These are phyloP conservation scores for Gloeophyllum trabeum DNA, from an alignment of 768 basidiomycete species.

Conservation along the genomic window DNA sequence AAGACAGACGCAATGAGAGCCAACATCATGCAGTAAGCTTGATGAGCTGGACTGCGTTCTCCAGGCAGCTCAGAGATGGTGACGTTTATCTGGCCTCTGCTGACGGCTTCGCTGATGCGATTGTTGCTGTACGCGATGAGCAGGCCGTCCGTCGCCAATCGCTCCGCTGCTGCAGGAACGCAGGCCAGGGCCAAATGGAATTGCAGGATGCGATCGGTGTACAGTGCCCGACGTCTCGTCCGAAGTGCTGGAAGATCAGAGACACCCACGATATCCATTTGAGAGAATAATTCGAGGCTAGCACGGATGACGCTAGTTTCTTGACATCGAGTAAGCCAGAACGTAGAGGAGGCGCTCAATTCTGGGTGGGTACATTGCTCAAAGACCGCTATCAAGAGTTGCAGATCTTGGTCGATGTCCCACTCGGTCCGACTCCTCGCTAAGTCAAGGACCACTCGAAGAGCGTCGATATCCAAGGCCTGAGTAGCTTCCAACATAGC, in stretches of 20 bases:
- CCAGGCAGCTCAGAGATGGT: constrained; percentile 58
- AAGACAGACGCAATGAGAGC: constrained; percentile 68
- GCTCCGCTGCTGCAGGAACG: constrained; percentile 68
- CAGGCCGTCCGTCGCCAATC: constrained; percentile 76
- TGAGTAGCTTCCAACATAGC: constrained; percentile 52
- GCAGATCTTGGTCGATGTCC: constrained; percentile 73
- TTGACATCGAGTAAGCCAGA: constrained; percentile 75
- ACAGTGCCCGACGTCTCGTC: constrained; percentile 52
- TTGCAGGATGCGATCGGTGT: constrained; percentile 67
- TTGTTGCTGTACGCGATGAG: constrained; percentile 79
- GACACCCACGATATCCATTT: constrained; percentile 58
- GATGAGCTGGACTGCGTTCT: constrained; percentile 71
- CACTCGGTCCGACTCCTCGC: constrained; percentile 44
- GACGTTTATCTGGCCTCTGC: constrained; percentile 61
- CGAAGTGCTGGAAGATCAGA: constrained; percentile 56
- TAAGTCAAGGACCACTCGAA: constrained; percentile 51
- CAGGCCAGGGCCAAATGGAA: constrained; percentile 83
- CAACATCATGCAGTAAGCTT: constrained; percentile 77
- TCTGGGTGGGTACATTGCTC: constrained; percentile 67
- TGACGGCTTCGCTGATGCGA: constrained; percentile 64
- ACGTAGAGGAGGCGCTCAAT: constrained; percentile 51
- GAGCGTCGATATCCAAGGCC: constrained; percentile 55
- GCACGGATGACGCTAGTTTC: constrained; percentile 69
- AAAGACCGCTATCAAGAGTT: constrained; percentile 73
- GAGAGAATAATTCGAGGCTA: constrained; percentile 63